Percentiles rank a stretch among this genome's conserved stretches.
Conservation (phyloP, 2,329 filamentous ascomycete genomes). For the Colletotrichum musicola region DNA sequence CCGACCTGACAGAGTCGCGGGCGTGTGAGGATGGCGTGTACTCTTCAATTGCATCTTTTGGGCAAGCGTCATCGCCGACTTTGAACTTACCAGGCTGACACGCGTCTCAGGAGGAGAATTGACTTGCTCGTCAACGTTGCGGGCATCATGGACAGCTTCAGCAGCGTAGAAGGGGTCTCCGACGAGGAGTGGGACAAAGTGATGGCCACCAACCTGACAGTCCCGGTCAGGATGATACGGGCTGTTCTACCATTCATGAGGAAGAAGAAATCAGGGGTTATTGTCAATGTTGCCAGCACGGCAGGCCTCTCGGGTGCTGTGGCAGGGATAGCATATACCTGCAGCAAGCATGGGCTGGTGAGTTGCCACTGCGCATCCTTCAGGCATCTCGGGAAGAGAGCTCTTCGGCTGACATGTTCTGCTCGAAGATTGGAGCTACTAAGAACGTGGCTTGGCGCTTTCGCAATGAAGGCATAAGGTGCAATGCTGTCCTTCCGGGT, state of each 20-base stretch:
- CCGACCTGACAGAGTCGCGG: constrained; percentile 46
- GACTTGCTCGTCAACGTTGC: constrained; percentile 61
- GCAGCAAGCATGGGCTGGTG: constrained; percentile 57
- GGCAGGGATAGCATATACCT: constrained; percentile 59
- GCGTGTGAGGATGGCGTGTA: constrained; percentile 45
- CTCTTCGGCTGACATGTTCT: too few relatives aligned
- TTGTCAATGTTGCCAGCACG: constrained; percentile 57
- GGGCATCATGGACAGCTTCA: constrained; percentile 57
- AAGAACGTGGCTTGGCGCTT: constrained; percentile 62
- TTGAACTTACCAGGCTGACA: neutral
- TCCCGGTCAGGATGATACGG: constrained; percentile 58
- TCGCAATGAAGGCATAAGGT: constrained; percentile 54
- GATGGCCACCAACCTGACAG: constrained; percentile 56
- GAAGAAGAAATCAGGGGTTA: constrained; percentile 52
- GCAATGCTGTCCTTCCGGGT: constrained; percentile 47
- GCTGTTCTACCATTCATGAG: constrained; percentile 57
- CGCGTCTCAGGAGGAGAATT: constrained; percentile 41
- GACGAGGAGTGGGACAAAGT: constrained; percentile 56
- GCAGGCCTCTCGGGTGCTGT: constrained; percentile 52
- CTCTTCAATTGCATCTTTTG: constrained; percentile 22
- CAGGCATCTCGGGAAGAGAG: too few relatives aligned
- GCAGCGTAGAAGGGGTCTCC: constrained; percentile 52
- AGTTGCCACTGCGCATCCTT: constrained; percentile 36
- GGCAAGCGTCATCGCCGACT: neutral
- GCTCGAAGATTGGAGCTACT: constrained; percentile 54